Conservation (phyloP, 352 stramenopile genomes). For the Globisporangium nunn region DNA sequence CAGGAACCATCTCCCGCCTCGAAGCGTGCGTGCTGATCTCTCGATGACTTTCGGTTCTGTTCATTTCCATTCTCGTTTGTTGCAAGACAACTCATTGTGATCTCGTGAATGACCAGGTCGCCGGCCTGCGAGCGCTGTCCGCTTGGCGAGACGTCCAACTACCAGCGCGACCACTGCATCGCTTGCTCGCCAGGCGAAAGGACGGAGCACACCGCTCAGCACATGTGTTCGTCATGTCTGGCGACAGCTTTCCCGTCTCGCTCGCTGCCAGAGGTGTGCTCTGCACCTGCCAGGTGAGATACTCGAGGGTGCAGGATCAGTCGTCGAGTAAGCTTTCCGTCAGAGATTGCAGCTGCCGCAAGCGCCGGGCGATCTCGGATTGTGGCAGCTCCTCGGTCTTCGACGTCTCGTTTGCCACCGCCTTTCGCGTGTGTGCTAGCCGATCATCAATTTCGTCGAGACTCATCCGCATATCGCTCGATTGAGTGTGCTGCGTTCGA, state of each 20-base stretch:
- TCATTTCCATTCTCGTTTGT: not conserved
- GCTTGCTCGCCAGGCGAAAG: constrained; percentile 32
- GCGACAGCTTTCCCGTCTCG: constrained; percentile 21
- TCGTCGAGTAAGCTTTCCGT: constrained; percentile 52
- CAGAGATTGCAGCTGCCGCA: constrained; percentile 49
- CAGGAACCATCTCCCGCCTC: constrained; percentile 37
- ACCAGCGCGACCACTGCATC: constrained; percentile 46
- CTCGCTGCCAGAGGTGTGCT: constrained; percentile 10
- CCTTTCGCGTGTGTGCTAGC: not conserved
- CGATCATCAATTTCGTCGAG: constrained; percentile 23
- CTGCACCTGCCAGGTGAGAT: not conserved
- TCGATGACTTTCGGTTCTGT: not conserved
- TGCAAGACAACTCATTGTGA: not conserved
- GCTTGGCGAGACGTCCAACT: constrained; percentile 40
- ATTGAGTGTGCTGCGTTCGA: not conserved
- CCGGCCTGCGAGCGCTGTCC: constrained; percentile 34
- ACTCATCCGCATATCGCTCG: constrained; percentile 18
- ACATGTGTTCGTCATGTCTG: constrained; percentile 40
- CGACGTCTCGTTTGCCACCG: not conserved
- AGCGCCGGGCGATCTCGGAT: constrained; percentile 24
- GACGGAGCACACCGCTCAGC: constrained; percentile 29
- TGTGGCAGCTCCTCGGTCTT: constrained; percentile 5
- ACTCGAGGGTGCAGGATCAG: constrained; percentile 8
- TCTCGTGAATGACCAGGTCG: constrained; percentile 11
- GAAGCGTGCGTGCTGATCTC: constrained; percentile 23